Evolutionary conservation across 164 flowering plant genomes (phyloP).

Genomic region (Aristolochia californica): DNA sequence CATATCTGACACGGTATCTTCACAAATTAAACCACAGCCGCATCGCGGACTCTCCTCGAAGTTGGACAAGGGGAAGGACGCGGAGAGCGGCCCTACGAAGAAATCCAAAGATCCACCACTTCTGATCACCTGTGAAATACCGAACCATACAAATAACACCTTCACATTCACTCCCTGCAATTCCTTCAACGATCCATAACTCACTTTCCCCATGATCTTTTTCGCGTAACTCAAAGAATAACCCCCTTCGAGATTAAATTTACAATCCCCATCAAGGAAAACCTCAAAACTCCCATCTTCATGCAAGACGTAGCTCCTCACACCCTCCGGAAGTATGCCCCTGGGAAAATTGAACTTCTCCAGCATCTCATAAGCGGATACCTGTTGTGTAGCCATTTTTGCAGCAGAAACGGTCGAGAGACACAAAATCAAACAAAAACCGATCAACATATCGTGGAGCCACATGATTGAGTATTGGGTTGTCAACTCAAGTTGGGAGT

Average conservation of each 20-base stretch:
- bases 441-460: slow-evolving; percentile 13
- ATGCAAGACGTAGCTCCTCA: slow-evolving; percentile 13
- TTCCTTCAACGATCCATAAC: slow-evolving; percentile 17
- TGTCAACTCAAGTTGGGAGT: too few relatives aligned
- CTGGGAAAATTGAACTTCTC: slow-evolving; percentile 24
- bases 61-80: slow-evolving; percentile 19
- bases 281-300: slow-evolving; percentile 23
- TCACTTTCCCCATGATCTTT: slow-evolving; percentile 16
- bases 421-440: slow-evolving; percentile 9
- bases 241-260: slow-evolving; percentile 16
- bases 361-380: slow-evolving; percentile 19
- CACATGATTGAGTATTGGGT: slow-evolving; percentile 9
- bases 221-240: slow-evolving; percentile 16
- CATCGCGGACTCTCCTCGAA: slow-evolving; percentile 20
- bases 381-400: not conserved
- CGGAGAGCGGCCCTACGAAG: slow-evolving; percentile 17
- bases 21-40: slow-evolving; percentile 6
- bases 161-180: slow-evolving; percentile 24
- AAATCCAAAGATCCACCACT: slow-evolving; percentile 12
- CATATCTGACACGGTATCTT: not conserved
- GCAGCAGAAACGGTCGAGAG: slow-evolving; percentile 7
- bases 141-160: slow-evolving; percentile 18
- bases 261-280: slow-evolving; percentile 12
- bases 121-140: slow-evolving; percentile 15
- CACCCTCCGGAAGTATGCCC: slow-evolving; percentile 26